These are phyloP conservation scores for Puccinia triticina DNA, from an alignment of 1,284 basidiomycete genomes.

Conservation along the genomic window DNA sequence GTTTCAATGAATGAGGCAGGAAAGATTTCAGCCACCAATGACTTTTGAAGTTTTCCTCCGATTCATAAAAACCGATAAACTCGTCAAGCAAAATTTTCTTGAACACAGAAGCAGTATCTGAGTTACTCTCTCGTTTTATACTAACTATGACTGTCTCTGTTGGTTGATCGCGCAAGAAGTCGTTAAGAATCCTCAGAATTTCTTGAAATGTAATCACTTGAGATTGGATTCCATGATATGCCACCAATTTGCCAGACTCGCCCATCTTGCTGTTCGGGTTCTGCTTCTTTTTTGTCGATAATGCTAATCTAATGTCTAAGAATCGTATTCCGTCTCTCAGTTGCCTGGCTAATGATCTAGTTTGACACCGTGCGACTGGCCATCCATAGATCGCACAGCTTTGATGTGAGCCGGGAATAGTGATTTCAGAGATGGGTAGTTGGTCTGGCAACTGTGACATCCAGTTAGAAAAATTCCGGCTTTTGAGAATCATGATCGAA, in stretches of 20 bases:
- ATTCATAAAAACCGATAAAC: constrained; percentile 21
- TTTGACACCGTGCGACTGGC: constrained; percentile 46
- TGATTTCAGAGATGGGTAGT: constrained; percentile 30
- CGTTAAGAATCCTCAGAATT: constrained; percentile 7
- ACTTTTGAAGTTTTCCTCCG: constrained; percentile 6
- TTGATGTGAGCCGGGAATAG: constrained; percentile 49
- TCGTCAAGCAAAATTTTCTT: constrained; percentile 20
- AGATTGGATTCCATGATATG: constrained; percentile 49
- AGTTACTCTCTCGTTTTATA: constrained; percentile 43
- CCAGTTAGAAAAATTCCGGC: constrained; percentile 41
- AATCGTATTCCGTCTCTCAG: constrained; percentile 47
- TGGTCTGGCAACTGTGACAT: constrained; percentile 49
- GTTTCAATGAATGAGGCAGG: constrained; percentile 36
- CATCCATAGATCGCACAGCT: constrained; percentile 43
- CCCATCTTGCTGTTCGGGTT: neutral
- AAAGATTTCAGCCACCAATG: constrained; percentile 45
- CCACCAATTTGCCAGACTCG: neutral
- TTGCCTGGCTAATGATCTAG: constrained; percentile 44
- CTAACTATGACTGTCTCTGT: constrained; percentile 35
- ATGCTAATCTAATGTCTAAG: constrained; percentile 44
- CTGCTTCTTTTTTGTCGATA: constrained; percentile 21
- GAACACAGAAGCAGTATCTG: constrained; percentile 18
- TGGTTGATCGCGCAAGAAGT: constrained; percentile 31
- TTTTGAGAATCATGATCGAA: constrained; percentile 37
- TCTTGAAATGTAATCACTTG: constrained; percentile 38